A percentile compares a stretch with the other conserved stretches of the same genome.
These are phyloP conservation scores for Tetrapisispora namnaoensis DNA, from an alignment of 805 yeast genomes.

Conservation along the genomic window DNA sequence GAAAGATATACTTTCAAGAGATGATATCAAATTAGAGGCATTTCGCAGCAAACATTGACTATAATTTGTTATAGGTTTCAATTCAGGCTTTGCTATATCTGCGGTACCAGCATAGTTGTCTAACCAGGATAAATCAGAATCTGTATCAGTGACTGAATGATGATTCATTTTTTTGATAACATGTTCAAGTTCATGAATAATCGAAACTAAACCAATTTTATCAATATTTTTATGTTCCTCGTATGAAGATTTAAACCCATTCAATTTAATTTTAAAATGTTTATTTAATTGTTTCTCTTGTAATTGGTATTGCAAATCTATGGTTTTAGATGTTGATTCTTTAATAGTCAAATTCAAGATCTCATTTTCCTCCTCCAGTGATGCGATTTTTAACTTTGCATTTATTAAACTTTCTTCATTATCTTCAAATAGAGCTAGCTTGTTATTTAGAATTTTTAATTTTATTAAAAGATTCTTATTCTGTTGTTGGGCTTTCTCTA, in stretches of 20 bases:
- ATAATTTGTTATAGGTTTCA: neutral
- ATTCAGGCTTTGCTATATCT: no score
- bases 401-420: neutral
- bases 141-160: neutral
- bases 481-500: neutral
- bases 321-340: conserved; percentile 4
- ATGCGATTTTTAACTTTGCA: neutral
- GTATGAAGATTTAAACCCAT: neutral
- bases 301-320: neutral
- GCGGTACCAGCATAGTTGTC: neutral
- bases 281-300: neutral
- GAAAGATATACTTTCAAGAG: neutral
- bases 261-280: neutral
- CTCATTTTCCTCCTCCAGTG: neutral
- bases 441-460: neutral
- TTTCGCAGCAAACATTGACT: neutral
- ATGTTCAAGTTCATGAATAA: conserved; percentile 29
- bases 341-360: neutral
- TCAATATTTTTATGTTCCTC: conserved; percentile 27
- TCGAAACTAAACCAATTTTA: conserved; percentile 34
- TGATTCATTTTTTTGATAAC: neutral
- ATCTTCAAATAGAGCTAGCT: neutral
- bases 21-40: neutral
- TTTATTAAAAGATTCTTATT: neutral
- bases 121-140: neutral